Base-by-base conservation (phyloP, 208 protist genomes). In the Acanthamoeba sp. region DNA sequence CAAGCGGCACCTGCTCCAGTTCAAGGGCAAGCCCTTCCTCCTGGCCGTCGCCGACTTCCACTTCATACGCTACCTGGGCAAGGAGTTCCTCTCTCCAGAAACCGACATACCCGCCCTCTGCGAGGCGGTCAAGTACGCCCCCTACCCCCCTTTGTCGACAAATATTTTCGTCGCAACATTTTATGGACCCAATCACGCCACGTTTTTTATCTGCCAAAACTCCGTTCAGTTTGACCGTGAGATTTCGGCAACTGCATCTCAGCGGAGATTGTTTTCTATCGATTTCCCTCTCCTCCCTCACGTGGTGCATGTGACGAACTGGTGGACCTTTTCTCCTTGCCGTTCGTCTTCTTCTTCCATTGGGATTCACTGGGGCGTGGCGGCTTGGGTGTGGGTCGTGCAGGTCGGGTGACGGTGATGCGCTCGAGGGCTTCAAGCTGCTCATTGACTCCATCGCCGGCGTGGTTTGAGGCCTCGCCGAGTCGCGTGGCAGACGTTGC, bases 381-480 rank as follows among this genome's bases (percentile, higher is more conserved):
- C 42, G 42, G 6, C 6, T 48, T 48, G 42, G 42, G 1, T 57
- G 50, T 57, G 50, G 16, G 9, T 57, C 50, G 29, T 71, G 62
- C 64, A 78, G 69, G 69, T 18, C 45, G 78, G 78, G 78, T 7
- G 45, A 88, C 78, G 62, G 48, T 16, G 78, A 88, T 4, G 78
- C 50, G 10, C 42, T 62, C 48, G 78, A 88, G 45, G 78, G 78
- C 3, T 88, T 88, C 78, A 88, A 88, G 78, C 42, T 88, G 14
- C 78, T 88, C 42, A 88, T 88, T n/a, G 78, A 88, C 29, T 88
- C 78, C 14, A 64, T 88, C 22, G 78, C 78, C 32, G 78, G 78
- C 29, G 5, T 62, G 12, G 55, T n/a, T 3, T 69, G 59, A 69
- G 22, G 6, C n/a, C 59, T 57, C 52, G 18, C 52, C n/a, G n/a